Evolutionary conservation across 352 stramenopile genomes (phyloP), one percentile per base, ranked within the genome.

Genomic region (Phytophthora syringae): DNA sequence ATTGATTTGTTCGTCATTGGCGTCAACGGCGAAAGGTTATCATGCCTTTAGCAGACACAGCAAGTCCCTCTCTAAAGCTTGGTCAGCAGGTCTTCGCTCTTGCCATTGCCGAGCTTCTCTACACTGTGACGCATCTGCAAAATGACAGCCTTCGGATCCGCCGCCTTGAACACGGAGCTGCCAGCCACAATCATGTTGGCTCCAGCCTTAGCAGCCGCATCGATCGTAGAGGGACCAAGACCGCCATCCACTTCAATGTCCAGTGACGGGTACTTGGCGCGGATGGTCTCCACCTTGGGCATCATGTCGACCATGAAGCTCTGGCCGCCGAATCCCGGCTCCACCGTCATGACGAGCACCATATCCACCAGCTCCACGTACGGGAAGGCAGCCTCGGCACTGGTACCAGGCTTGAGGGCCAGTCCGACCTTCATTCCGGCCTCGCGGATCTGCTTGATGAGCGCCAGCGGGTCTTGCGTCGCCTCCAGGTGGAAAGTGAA

Each of bases 171-270:
- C 34, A 99, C 90, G 7, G 94, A 98, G 51, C 89, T 98, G 20
- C 95, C 97, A 9, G 96, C 96, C 10, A 99, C 97, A 68, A 99
- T 98, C 74, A 98, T 95, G 73, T 99, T 99, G 9, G 97, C 97
- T 16, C 97, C 97, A 12, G 97, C 96, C 62, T 92, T 89, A 24
- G 95, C 94, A 7, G 95, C 97, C 5, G 76, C 83, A 47, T 98
- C 95, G 66, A 99, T 97, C 9, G 97, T 99, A 25, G 86, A 87
- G 3, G 93, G 94, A 7, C 86, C 90, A 7, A 99, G 75, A 16
- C 97, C 97, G 51, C 97, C 97, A 74, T 99, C 97, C 5, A 99
- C 96, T 79, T 99, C 91, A 73, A 99, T 99, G 77, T 99, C 92
- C 44, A 99, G 74, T 52, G 83, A 68, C n/a, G 97, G 96, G 78